Base-by-base conservation (phyloP, 805 yeast species). In the Spathaspora passalidarum region DNA sequence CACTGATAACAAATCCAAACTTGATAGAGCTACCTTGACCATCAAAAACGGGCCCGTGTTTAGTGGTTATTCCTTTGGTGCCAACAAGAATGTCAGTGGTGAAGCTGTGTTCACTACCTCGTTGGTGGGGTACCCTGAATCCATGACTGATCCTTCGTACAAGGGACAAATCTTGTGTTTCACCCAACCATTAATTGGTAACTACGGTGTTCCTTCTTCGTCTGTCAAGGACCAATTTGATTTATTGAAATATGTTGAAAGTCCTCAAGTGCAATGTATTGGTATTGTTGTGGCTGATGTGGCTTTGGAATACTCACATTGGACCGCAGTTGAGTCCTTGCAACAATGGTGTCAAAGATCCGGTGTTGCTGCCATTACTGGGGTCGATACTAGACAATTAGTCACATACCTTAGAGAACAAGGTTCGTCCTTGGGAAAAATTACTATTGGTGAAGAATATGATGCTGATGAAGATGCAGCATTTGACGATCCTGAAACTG, bases 81-180 rank as follows among this genome's bases (percentile, higher is more conserved):
- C 98, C 37, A 82, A 89, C 66, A 86, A 85, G 54, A 88, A 91
- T 52, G 81, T 89, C 51, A 84, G 95, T 49, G 99, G 99, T 52
- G 99, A 94, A 69, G 96, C 97, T 23, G 99, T 95, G 38, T 94
- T 94, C 75, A 89, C 97, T 40, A 95, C 99, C 26, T 94, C 97
- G 6, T 77, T 95, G 66, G 99, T 94, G 10, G 99, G 99, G 16
- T 94, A 94, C 69, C 98, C 99, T 14, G 99, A 94, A 68, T 88
- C 97, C 7, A 90, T 94, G 95, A 94, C 99, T 18, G 99, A 94
- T 68, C 99, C 99, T 32, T 90, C 97, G 5, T 94, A 94, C 68
- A 84, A 83, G 58, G 99, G 99, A 43, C 99, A 94, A 74, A 94
- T 94, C 56, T 80, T 94, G 55, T 96, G 94, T 50, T 88, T 94